phyloP scores from a whole-genome alignment of 352 stramenopile genomes.

The Globisporangium acanthophoron region DNA sequence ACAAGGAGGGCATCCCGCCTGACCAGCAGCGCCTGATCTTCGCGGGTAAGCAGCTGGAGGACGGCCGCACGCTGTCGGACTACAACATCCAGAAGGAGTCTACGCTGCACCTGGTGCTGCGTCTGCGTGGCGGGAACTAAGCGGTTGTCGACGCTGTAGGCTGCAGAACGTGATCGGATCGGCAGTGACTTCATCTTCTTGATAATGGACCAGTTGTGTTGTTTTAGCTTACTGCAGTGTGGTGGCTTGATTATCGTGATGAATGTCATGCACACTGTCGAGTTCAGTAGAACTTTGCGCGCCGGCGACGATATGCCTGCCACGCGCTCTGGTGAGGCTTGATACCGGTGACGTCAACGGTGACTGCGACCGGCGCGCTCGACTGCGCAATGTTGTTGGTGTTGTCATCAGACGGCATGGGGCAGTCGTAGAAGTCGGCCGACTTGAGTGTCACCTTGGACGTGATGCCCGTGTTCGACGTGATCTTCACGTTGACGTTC shows the following conservation, averaged over 20 bases:
- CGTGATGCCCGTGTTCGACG: slow-evolving; percentile 34
- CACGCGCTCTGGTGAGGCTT: slow-evolving; percentile 30
- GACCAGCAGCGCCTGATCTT: slow-evolving; percentile 13
- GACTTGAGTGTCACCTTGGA: slow-evolving; percentile 66
- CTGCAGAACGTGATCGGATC: no score
- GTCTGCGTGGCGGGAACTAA: slow-evolving; percentile 83
- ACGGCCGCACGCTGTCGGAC: slow-evolving; percentile 40
- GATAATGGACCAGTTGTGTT: slow-evolving; percentile 75
- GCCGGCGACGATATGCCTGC: slow-evolving; percentile 32
- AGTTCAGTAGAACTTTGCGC: slow-evolving; percentile 26
- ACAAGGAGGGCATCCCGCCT: slow-evolving; percentile 63
- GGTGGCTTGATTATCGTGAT: slow-evolving; percentile 80
- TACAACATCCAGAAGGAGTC: slow-evolving; percentile 95
- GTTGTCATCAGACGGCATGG: slow-evolving; percentile 28
- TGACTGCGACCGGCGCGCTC: slow-evolving; percentile 22
- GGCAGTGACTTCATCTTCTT: slow-evolving; percentile 19
- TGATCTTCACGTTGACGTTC: slow-evolving; percentile 13
- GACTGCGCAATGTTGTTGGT: slow-evolving; percentile 17
- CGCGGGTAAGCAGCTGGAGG: slow-evolving; percentile 12
- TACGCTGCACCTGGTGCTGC: slow-evolving; percentile 89
- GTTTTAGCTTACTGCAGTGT: slow-evolving; percentile 28
- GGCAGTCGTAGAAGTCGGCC: slow-evolving; percentile 31
- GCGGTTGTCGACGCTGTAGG: not conserved
- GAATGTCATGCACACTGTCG: slow-evolving; percentile 1
- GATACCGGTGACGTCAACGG: slow-evolving; percentile 23